Evolutionary conservation across 1,284 basidiomycete species (phyloP), one percentile per base, ranked within the genome.

Genomic region (Sphagnurus paluster): DNA sequence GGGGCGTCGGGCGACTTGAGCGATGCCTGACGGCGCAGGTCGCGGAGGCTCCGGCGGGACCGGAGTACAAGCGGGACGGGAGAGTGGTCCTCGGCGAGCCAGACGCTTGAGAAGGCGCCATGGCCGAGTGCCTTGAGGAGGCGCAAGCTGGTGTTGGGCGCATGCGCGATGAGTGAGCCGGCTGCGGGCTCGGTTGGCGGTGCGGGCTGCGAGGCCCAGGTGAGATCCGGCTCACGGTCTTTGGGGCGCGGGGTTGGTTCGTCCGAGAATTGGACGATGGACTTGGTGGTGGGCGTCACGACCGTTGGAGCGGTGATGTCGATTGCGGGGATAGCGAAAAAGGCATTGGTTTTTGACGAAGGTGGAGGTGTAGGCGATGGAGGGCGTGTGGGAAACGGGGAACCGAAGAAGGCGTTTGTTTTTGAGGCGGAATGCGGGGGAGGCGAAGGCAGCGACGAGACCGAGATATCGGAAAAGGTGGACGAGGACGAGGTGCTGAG

Each of bases 51-150:
- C 30, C 66, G 65, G 37, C 63, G 68, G 13, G 68, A 68, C 28
- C 68, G 65, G 30, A 74, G 64, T 28, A 72, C 66, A 17, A 78
- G 66, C 3, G 75, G 75, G 52, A 68, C 69, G 37, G 56, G 68
- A 46, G 63, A 72, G 30, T 62, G 68, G 52, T 84, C 79, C 33
- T 75, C 67, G 1, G 84, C 87, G 0, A 87, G 76, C 87, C 88
- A 91, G 2, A 92, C 89, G 35, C 73, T 74, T 37, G 84, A 86
- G 61, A 91, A 92, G 0, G 87, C 81, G 28, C 89, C 89, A 44
- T 83, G 78, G 4, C 88, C 89, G 3, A 92, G 71, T 3, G 74
- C 69, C 3, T 71, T 70, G 14, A 80, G 60, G 4, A 91, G 73
- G 24, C 68, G 71, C 11, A 72, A 65, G 42, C 62, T 63, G 1